Base-by-base conservation (phyloP, 2,329 filamentous ascomycete species). In the Arthrobotrys entomopaga region DNA sequence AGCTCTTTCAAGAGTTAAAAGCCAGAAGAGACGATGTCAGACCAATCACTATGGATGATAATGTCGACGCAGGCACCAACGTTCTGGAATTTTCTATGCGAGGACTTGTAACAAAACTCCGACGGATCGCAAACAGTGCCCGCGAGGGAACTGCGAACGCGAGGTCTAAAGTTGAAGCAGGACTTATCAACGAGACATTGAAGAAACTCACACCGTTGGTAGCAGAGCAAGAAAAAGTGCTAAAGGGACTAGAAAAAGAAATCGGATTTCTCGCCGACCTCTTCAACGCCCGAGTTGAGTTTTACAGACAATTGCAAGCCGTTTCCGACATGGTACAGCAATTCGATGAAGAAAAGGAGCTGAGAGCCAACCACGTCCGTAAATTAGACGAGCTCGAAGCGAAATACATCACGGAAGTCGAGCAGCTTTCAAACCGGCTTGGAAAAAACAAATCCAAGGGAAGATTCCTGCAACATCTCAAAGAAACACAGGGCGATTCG, bases 261-360 rank as follows among this genome's bases (percentile, higher is more conserved):
- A 64, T 58, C 5, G 20, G 16, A 5, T 74, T 74, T 46, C 50
- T 74, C 1, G 49, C 38, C 26, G 84, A 85, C 15, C 88, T 90
- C 0, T 93, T 96, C 88, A 98, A 98, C 79, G 85, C 88, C 42
- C 89, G 95, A 13, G 82, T 97, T 0, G 92, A 95, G 67, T 98
- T 93, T 80, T 98, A 98, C 80, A 88, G 90, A 3, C 93, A 97
- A 79, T 85, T 98, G 10, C 95, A 98, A 80, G 87, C 88, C 24
- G 88, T 98, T n/a, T 97, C 93, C 0, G 94, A 98, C 79, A 91
- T 88, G 16, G 92, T 98, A 0, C 86, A 87, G 3, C 89, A 90
- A 0, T 91, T 91, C 19, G 77, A 82, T 13, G 80, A 82, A 46
- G 88, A 90, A 79, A 80, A 86, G 2, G 81, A 80, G 0, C 81